Percentiles rank a stretch among this genome's conserved stretches.
These are phyloP conservation scores for Calonectria montana DNA, from an alignment of 2,329 filamentous ascomycete genomes.

Conservation along the genomic window DNA sequence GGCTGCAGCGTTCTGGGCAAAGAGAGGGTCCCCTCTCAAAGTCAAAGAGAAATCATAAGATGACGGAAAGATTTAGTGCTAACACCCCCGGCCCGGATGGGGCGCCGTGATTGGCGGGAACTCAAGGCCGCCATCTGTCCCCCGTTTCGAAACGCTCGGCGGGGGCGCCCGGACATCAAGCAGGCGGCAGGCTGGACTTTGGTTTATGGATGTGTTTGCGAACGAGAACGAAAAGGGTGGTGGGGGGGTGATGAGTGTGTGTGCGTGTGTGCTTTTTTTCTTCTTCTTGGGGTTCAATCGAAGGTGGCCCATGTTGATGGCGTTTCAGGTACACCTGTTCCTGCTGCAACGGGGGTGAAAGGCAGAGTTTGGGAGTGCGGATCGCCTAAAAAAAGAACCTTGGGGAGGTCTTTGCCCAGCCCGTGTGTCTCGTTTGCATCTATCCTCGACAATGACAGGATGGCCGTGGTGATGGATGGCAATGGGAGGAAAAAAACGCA, in stretches of 20 bases:
- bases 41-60: constrained; percentile 32
- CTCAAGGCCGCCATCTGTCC: constrained; percentile 10
- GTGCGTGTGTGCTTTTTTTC: background rate
- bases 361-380: background rate
- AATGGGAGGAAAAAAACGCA: constrained; percentile 7
- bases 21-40: background rate
- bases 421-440: constrained; percentile 4
- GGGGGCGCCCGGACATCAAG: constrained; percentile 21
- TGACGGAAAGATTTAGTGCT: constrained; percentile 29
- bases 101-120: constrained; percentile 37
- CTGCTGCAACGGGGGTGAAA: constrained; percentile 20
- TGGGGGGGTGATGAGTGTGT: background rate
- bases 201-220: constrained; percentile 7
- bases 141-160: constrained; percentile 42
- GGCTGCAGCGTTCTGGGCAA: background rate
- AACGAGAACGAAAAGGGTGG: background rate
- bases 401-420: constrained; percentile 1
- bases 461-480: constrained; percentile 13
- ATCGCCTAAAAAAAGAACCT: constrained; percentile 13
- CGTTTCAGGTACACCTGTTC: constrained; percentile 30
- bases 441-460: constrained; percentile 12
- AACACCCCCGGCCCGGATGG: constrained; percentile 5
- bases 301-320: constrained; percentile 17
- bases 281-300: constrained; percentile 1
- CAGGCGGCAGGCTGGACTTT: background rate